Percentiles rank a stretch among this genome's conserved stretches.
phyloP scores from a whole-genome alignment of 208 protist genomes.

The Leishmania gerbilli region DNA sequence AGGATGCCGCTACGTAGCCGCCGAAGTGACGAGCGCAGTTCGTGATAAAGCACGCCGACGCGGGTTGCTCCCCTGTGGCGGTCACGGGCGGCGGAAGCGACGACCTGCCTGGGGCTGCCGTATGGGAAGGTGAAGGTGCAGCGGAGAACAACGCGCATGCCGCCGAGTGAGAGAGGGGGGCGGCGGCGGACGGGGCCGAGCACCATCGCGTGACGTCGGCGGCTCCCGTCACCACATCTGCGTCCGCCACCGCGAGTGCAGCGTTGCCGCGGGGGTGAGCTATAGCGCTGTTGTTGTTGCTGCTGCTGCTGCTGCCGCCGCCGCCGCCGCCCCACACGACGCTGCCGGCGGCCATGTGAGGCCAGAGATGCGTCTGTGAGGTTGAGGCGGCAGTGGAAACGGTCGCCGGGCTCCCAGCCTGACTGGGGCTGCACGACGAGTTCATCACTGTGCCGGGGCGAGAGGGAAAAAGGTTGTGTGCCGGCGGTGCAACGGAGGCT shows the following conservation, averaged over 20 bases:
- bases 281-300: not conserved
- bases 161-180: not conserved
- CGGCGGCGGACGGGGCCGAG: not conserved
- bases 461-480: constrained; percentile 8
- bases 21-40: constrained; percentile 15
- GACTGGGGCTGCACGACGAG: constrained; percentile 5
- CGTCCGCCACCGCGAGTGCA: not conserved
- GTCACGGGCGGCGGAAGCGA: not conserved
- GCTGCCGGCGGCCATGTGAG: not conserved
- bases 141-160: not conserved
- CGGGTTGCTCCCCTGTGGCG: not conserved
- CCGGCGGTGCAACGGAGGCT: not conserved
- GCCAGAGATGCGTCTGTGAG: constrained; percentile 4
- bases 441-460: not conserved
- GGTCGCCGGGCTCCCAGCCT: constrained; percentile 4
- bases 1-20: constrained; percentile 11
- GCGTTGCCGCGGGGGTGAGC: not conserved
- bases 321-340: not conserved
- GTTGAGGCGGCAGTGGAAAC: not conserved
- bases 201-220: not conserved
- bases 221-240: not conserved
- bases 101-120: not conserved
- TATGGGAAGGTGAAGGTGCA: not conserved
- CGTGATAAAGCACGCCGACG: constrained; percentile 7
- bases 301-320: not conserved